phyloP scores from a whole-genome alignment of 257 asterid species.

The Penstemon eatonii region DNA sequence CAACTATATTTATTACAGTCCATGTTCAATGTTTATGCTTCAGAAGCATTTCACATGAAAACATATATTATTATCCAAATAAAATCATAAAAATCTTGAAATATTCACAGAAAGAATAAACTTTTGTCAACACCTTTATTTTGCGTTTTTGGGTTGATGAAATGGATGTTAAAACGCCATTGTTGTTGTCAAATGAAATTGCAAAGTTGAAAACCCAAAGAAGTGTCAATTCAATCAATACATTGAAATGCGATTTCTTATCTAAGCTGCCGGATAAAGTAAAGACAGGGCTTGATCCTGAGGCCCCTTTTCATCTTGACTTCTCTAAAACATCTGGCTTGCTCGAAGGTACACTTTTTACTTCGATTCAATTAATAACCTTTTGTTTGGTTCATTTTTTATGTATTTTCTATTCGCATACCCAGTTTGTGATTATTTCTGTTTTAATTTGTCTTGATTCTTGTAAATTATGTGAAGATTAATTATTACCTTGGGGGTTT shows the following conservation, averaged over 20 bases:
- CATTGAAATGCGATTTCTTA: constrained; percentile 54
- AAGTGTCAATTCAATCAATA: constrained; percentile 31
- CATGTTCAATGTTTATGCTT: too few relatives aligned
- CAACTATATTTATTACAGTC: too few relatives aligned
- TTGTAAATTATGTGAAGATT: too few relatives aligned
- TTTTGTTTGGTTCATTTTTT: neutral
- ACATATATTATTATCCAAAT: neutral
- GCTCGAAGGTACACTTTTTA: constrained; percentile 44
- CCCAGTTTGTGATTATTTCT: neutral
- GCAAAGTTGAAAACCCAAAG: constrained; percentile 4
- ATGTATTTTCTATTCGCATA: too few relatives aligned
- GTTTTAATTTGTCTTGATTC: neutral
- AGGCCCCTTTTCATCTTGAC: constrained; percentile 45
- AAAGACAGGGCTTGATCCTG: constrained; percentile 54
- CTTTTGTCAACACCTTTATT: neutral
- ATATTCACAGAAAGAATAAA: neutral
- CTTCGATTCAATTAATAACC: neutral
- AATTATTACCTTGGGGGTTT: too few relatives aligned
- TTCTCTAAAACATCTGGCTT: constrained; percentile 43
- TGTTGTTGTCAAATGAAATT: constrained; percentile 42
- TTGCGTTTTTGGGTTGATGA: neutral
- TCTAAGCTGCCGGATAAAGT: constrained; percentile 66
- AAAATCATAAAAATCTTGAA: neutral
- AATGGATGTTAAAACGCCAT: constrained; percentile 51
- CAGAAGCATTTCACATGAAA: neutral